Conservation (phyloP, 108 stramenopile genomes). For the Skeletonema costatum region DNA sequence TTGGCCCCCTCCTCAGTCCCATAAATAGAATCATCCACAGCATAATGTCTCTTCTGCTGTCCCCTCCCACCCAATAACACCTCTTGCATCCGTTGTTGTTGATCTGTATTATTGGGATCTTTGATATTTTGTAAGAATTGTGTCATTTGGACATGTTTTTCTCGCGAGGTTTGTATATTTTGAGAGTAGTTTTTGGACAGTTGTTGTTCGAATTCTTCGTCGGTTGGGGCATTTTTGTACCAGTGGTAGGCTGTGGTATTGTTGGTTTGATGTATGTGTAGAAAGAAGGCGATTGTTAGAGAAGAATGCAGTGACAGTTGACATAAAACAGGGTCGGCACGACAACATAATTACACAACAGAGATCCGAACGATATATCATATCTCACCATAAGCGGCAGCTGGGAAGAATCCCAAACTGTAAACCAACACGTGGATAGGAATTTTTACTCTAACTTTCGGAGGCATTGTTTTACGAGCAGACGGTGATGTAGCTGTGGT, state of each 20-base stretch:
- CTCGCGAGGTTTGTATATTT: conserved; percentile 29
- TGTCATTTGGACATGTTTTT: conserved; percentile 39
- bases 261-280: too few relatives aligned
- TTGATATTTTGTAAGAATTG: conserved; percentile 40
- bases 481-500: too few relatives aligned
- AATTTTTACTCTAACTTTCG: conserved; percentile 50
- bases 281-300: neutral
- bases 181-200: conserved; percentile 48
- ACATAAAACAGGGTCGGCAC: too few relatives aligned
- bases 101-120: conserved; percentile 37
- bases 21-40: conserved; percentile 51
- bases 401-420: conserved; percentile 44
- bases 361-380: too few relatives aligned
- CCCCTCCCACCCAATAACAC: conserved; percentile 53
- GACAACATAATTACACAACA: too few relatives aligned
- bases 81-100: conserved; percentile 46
- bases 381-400: conserved; percentile 34
- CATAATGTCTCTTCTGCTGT: conserved; percentile 44
- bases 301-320: too few relatives aligned
- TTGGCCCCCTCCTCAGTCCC: conserved; percentile 57
- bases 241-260: conserved; percentile 37
- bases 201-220: conserved; percentile 47
- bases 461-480: conserved; percentile 4
- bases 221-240: conserved; percentile 49
- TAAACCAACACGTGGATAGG: conserved; percentile 58